Evolutionary conservation across 116 monocot species (phyloP), one percentile per base, ranked within the genome.

Genomic region (Trichopus zeylanicus): DNA sequence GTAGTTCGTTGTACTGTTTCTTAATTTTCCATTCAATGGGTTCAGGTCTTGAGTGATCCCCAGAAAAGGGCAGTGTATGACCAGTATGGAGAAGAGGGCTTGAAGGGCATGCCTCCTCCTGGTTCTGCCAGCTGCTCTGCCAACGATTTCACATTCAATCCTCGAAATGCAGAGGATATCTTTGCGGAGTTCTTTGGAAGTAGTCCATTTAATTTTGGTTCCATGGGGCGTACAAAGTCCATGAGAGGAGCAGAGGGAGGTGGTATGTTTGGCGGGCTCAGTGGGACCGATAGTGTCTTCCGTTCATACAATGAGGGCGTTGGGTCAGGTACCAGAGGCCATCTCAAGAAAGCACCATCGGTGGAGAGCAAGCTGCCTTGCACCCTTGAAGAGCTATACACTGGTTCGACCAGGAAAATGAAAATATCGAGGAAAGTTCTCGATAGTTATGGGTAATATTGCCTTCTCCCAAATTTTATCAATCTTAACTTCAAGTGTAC

Each of bases 131-230:
- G 58, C 32, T 56, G 51, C 10, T 24, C 22, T 11, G 25, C 55
- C 6, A 55, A 33, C 46, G 48, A 67, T 26, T 74, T 59, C 55
- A 26, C 31, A 7, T 79, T 77, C 62, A 85, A 82, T 61, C 82
- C 76, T 6, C 70, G 95, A 19, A 83, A 77, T 65, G 95, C 95
- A n/a, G 90, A 95, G 26, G 95, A 89, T 30, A 90, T 95, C 27
- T 95, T 86, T 55, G 76, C 86, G 0, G 95, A 86, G 63, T 89
- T 95, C 63, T 95, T 95, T 12, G 90, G 95, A 19, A 77, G 70
- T 53, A 72, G 73, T 35, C 81, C 84, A 0, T 88, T 80, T 26
- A 85, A 74, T 13, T 87, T 84, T 34, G 55, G 72, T 1, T 73
- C 79, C 19, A 80, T 55, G 69, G 72, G 72, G 20, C 78, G 72